A percentile compares a stretch with the other conserved stretches of the same genome.
phyloP scores from a whole-genome alignment of 495 filamentous ascomycete genomes.

The Oleoguttula mirabilis region DNA sequence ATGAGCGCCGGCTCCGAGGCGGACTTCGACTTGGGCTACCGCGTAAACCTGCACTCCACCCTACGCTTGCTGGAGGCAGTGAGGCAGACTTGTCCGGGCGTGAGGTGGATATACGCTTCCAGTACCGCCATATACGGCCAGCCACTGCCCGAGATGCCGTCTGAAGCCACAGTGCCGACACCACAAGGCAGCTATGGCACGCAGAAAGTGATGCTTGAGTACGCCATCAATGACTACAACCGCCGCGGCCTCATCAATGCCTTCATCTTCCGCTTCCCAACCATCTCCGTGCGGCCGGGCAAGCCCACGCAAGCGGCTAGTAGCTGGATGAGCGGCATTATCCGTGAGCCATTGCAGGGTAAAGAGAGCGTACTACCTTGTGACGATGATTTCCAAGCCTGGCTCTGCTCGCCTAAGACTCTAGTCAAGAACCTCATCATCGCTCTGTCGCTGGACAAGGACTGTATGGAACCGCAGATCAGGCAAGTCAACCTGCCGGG shows the following conservation, averaged over 20 bases:
- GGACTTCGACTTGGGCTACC: constrained; percentile 59
- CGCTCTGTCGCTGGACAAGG: constrained; percentile 44
- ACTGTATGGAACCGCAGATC: constrained; percentile 40
- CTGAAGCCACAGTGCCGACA: constrained; percentile 47
- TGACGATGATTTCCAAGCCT: constrained; percentile 44
- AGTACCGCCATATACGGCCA: constrained; percentile 51
- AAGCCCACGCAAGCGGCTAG: constrained; percentile 64
- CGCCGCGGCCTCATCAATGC: constrained; percentile 58
- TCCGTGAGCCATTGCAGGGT: constrained; percentile 53
- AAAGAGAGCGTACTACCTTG: constrained; percentile 53
- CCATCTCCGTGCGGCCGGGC: constrained; percentile 62
- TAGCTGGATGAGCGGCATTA: constrained; percentile 62
- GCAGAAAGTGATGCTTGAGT: constrained; percentile 68
- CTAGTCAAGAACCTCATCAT: constrained; percentile 60
- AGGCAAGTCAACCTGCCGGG: constrained; percentile 64
- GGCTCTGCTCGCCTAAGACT: constrained; percentile 55
- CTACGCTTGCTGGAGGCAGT: constrained; percentile 51
- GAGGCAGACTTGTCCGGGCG: constrained; percentile 43
- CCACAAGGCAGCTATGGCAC: constrained; percentile 64
- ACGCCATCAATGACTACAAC: constrained; percentile 62
- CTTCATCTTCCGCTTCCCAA: constrained; percentile 57
- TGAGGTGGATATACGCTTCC: constrained; percentile 53
- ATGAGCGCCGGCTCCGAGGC: constrained; percentile 70
- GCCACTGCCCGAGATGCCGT: constrained; percentile 33
- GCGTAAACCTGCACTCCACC: constrained; percentile 65